phyloP scores from a whole-genome alignment of 495 filamentous ascomycete species.

The Hypoxylon cercidicola region DNA sequence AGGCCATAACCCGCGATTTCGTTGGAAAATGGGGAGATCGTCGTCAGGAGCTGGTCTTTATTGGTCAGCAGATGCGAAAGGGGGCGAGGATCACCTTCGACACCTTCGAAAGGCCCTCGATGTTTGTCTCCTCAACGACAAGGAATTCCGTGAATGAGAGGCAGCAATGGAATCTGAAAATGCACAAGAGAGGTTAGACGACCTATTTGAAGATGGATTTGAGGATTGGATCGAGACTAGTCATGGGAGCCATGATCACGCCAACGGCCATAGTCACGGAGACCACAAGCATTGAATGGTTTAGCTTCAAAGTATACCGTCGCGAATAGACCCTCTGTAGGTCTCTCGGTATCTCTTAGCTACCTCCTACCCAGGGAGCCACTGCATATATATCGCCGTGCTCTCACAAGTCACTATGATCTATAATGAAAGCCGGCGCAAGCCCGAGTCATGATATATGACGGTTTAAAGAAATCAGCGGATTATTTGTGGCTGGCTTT shows the following conservation, averaged over 20 bases:
- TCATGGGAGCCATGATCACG: slow-evolving; percentile 53
- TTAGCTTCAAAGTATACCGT: too few species aligned
- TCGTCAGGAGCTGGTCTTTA: slow-evolving; percentile 69
- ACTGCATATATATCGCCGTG: too few species aligned
- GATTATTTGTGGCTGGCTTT: too few species aligned
- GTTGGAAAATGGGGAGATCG: slow-evolving; percentile 66
- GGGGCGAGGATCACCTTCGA: slow-evolving; percentile 51
- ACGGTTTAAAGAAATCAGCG: too few species aligned
- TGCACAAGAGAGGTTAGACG: slow-evolving; percentile 50
- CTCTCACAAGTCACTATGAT: too few species aligned
- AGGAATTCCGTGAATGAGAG: slow-evolving; percentile 63
- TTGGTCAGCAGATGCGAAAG: slow-evolving; percentile 59
- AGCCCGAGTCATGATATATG: too few species aligned
- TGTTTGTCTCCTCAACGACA: slow-evolving; percentile 60
- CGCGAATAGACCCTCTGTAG: too few species aligned
- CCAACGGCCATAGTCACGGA: slow-evolving; percentile 24
- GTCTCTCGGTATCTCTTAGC: too few species aligned
- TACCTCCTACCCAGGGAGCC: too few species aligned
- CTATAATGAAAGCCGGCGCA: too few species aligned
- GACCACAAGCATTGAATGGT: slow-evolving; percentile 11
- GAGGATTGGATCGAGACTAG: slow-evolving; percentile 63
- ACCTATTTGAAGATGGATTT: slow-evolving; percentile 66
- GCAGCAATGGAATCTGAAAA: slow-evolving; percentile 57
- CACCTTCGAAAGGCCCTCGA: slow-evolving; percentile 58
- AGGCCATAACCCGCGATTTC: slow-evolving; percentile 39